Evolutionary conservation across 129 eudicot genomes (phyloP).

Genomic region (Erigeron canadensis): DNA sequence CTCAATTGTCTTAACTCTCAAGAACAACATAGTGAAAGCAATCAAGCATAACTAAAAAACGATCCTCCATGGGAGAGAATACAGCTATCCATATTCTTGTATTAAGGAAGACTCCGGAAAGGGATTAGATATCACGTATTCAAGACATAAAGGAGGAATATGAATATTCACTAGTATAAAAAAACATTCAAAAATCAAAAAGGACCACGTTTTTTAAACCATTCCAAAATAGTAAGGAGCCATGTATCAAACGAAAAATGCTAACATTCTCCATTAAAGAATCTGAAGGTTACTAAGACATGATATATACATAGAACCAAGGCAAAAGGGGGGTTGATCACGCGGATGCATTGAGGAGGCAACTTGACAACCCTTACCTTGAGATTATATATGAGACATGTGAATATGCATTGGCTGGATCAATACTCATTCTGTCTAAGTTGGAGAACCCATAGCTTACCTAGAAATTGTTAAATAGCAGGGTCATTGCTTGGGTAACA

Average conservation of each 20-base stretch:
- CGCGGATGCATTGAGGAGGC: not conserved
- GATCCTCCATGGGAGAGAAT: not conserved
- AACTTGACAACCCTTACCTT: slow-evolving; percentile 28
- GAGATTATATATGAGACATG: slow-evolving; percentile 28
- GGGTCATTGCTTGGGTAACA: not conserved
- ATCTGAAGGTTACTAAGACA: not conserved
- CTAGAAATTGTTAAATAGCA: slow-evolving; percentile 21
- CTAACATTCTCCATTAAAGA: not conserved
- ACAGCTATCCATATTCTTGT: too few relatives aligned
- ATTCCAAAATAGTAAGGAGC: not conserved
- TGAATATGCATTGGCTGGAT: slow-evolving; percentile 30
- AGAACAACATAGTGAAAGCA: slow-evolving; percentile 4
- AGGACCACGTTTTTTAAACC: not conserved
- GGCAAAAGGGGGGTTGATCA: not conserved
- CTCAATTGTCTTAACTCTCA: not conserved
- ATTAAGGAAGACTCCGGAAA: too few relatives aligned
- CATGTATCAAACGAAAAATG: slow-evolving; percentile 8
- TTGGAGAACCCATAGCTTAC: slow-evolving; percentile 28
- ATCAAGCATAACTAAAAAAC: not conserved
- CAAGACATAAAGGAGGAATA: too few relatives aligned
- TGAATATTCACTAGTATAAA: too few relatives aligned
- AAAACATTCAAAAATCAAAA: not conserved
- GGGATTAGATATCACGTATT: too few relatives aligned
- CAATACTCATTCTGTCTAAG: slow-evolving; percentile 24
- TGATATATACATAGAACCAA: not conserved